Base-by-base conservation (phyloP, 495 filamentous ascomycete species). In the Aspergillus incahuasiensis region DNA sequence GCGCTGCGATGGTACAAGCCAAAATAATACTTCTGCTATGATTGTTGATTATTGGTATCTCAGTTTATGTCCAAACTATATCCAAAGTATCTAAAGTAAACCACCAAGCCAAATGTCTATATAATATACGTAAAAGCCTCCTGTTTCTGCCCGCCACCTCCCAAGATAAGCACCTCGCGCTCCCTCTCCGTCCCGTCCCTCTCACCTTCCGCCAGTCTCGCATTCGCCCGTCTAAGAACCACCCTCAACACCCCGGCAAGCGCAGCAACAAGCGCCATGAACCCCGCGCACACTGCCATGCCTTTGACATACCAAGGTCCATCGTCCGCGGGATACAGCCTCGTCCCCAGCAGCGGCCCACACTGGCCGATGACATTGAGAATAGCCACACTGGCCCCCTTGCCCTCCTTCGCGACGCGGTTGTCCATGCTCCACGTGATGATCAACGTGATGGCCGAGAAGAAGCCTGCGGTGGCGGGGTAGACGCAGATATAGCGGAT, bases 341-440 rank as follows among this genome's bases (percentile, higher is more conserved):
- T 70, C 16, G 82, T 84, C 0, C 84, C 84, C 0, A 87, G 63
- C 12, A 87, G 64, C 3, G 84, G 84, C 0, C 84, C 84, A 53
- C 82, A 79, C 56, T 87, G 84, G 0, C 84, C 83, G 24, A 86
- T 76, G 21, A 82, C 57, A 54, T 86, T 84, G 11, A 86, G 57
- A 25, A 86, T 71, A 11, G 77, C 76, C 24, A 86, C 75, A 41
- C 81, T 81, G 0, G 80, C 77, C 0, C 82, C 83, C 34, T 81
- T 82, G 15, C 71, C 73, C 55, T 78, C 75, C 12, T 83, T 78
- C 15, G 74, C 77, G 44, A 68, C 63, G 24, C 82, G 80, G 63
- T 85, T 85, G 58, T 85, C 84, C 68, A 86, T 75, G 16, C 79
- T 82, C 82, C 82, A 85, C 40, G 82, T 85, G 56, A 86, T 83